These are phyloP conservation scores for Clonostachys chloroleuca DNA, from an alignment of 2,329 filamentous ascomycete species.

Conservation along the genomic window DNA sequence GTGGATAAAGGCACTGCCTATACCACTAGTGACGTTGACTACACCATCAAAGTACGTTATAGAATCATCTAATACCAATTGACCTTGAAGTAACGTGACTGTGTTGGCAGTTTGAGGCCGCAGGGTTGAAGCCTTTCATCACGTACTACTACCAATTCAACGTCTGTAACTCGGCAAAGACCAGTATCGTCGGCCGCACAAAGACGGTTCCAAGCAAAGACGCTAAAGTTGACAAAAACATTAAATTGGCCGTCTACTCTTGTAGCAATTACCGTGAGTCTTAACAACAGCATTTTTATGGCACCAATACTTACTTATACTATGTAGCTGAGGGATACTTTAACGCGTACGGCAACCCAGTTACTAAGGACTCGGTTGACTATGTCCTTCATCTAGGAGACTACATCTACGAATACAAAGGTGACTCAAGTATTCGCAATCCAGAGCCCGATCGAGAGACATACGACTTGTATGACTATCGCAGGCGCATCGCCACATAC, in stretches of 20 bases:
- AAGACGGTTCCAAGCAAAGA: conserved; percentile 58
- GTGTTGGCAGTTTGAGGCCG: conserved; percentile 51
- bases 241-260: conserved; percentile 62
- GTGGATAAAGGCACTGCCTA: conserved; percentile 47
- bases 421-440: conserved; percentile 11
- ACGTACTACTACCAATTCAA: conserved; percentile 65
- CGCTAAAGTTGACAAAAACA: conserved; percentile 39
- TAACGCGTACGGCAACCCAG: conserved; percentile 51
- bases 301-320: not conserved
- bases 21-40: conserved; percentile 68
- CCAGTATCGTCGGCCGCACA: conserved; percentile 57
- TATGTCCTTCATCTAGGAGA: conserved; percentile 53
- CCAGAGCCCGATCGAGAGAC: conserved; percentile 16
- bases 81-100: too few species aligned
- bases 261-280: conserved; percentile 53
- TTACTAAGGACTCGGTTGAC: conserved; percentile 50
- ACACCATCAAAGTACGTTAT: conserved; percentile 56
- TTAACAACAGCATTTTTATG: not conserved
- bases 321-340: conserved; percentile 36
- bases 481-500: conserved; percentile 26
- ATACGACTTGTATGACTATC: conserved; percentile 28
- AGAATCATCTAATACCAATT: too few species aligned
- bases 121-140: conserved; percentile 54
- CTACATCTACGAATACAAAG: conserved; percentile 53
- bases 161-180: conserved; percentile 56